Percentiles rank a stretch among this genome's conserved stretches.
phyloP scores from a whole-genome alignment of 768 basidiomycete species.

The Lactifluus volemus region DNA sequence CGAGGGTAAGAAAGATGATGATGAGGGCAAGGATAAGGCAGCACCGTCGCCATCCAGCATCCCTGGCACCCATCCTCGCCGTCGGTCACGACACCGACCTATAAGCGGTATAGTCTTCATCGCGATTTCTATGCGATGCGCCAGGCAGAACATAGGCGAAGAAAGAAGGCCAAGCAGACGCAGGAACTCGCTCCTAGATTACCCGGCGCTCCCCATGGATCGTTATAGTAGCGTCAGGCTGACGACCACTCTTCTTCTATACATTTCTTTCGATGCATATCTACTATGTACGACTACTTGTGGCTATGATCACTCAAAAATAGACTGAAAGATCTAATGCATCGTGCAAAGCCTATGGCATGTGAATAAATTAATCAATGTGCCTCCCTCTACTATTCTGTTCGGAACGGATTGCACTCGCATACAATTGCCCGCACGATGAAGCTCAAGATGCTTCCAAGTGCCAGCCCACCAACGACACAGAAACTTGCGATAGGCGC shows the following conservation, averaged over 20 bases:
- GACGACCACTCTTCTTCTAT: neutral
- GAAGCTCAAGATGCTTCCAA: slow-evolving; percentile 78
- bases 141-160: slow-evolving; percentile 61
- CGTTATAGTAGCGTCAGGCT: neutral
- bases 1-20: slow-evolving; percentile 31
- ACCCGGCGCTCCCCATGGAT: slow-evolving; percentile 38
- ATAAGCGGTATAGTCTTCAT: slow-evolving; percentile 76
- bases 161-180: slow-evolving; percentile 54
- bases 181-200: slow-evolving; percentile 65
- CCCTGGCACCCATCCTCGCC: slow-evolving; percentile 23
- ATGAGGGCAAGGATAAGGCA: slow-evolving; percentile 30
- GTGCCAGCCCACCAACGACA: slow-evolving; percentile 62
- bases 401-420: slow-evolving; percentile 61
- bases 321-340: neutral
- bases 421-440: slow-evolving; percentile 63
- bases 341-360: neutral
- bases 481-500: slow-evolving; percentile 77
- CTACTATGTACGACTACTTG: neutral
- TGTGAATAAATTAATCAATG: neutral
- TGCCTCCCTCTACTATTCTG: neutral
- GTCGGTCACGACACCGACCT: slow-evolving; percentile 34
- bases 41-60: slow-evolving; percentile 26
- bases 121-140: slow-evolving; percentile 78
- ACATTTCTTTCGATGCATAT: neutral
- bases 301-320: neutral